These are phyloP conservation scores for Begonia loranthoides DNA, from an alignment of 306 rosid species.

Conservation along the genomic window DNA sequence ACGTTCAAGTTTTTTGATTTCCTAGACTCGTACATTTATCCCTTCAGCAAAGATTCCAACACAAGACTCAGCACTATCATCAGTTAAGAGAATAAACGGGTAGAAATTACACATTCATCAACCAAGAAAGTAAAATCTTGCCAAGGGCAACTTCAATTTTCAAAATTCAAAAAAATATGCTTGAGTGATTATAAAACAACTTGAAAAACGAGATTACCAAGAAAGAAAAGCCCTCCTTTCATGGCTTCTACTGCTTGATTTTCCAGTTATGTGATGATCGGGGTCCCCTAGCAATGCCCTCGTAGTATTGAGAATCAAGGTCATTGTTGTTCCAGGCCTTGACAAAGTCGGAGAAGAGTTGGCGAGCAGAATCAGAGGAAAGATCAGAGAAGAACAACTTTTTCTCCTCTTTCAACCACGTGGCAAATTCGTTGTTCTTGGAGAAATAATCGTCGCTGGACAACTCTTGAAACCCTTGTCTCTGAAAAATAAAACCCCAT, in stretches of 20 bases:
- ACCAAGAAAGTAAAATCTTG: too few species aligned
- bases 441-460: conserved; percentile 71
- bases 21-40: too few species aligned
- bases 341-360: conserved; percentile 54
- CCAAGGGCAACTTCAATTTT: too few species aligned
- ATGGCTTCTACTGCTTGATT: conserved; percentile 29
- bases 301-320: conserved; percentile 62
- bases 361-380: conserved; percentile 50
- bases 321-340: conserved; percentile 60
- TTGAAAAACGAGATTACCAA: not conserved
- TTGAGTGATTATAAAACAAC: too few species aligned
- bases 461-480: conserved; percentile 43
- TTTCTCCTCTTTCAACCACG: conserved; percentile 89
- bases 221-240: not conserved
- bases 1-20: too few species aligned
- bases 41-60: too few species aligned
- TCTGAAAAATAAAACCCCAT: conserved; percentile 17
- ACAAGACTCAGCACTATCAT: too few species aligned
- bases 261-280: conserved; percentile 81
- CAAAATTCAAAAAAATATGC: too few species aligned
- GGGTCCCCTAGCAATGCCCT: conserved; percentile 64
- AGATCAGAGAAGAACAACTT: conserved; percentile 78
- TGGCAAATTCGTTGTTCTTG: conserved; percentile 82
- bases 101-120: too few species aligned
- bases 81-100: too few species aligned